phyloP scores from a whole-genome alignment of 2,329 filamentous ascomycete genomes.

The Pseudogymnoascus verrucosus region DNA sequence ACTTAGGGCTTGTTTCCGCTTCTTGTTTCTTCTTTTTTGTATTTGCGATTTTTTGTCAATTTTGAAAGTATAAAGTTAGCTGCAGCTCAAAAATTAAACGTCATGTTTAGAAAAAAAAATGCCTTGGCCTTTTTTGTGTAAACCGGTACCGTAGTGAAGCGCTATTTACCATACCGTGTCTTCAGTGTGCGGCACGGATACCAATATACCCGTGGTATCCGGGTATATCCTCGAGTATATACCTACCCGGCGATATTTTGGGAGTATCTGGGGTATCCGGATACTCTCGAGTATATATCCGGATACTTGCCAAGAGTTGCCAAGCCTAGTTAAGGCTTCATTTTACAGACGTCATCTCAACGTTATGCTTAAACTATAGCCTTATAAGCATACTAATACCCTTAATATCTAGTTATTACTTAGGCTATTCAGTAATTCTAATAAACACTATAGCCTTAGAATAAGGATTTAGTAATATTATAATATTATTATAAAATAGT shows the following conservation, averaged over 20 bases:
- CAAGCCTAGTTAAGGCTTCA: no score
- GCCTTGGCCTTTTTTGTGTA: not conserved
- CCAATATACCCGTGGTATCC: no score
- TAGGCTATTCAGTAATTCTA: not conserved
- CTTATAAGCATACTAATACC: no score
- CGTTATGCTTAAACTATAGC: no score
- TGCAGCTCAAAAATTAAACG: slow-evolving; percentile 6
- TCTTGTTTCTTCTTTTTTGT: not conserved
- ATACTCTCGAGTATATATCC: no score
- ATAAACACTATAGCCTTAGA: not conserved
- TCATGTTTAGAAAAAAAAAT: not conserved
- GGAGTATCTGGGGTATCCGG: no score
- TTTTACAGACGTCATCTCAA: no score
- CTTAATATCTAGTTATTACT: no score
- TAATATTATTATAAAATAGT: not conserved
- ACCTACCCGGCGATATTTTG: no score
- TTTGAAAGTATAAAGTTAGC: slow-evolving; percentile 4
- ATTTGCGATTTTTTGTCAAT: not conserved
- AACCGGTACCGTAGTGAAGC: not conserved
- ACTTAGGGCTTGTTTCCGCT: not conserved
- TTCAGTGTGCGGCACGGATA: no score
- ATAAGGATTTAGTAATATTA: not conserved
- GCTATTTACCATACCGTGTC: not conserved
- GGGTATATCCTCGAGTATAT: no score
- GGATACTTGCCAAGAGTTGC: no score